Conservation (phyloP, 176 grass and related monocot species). For the Cocos nucifera region DNA sequence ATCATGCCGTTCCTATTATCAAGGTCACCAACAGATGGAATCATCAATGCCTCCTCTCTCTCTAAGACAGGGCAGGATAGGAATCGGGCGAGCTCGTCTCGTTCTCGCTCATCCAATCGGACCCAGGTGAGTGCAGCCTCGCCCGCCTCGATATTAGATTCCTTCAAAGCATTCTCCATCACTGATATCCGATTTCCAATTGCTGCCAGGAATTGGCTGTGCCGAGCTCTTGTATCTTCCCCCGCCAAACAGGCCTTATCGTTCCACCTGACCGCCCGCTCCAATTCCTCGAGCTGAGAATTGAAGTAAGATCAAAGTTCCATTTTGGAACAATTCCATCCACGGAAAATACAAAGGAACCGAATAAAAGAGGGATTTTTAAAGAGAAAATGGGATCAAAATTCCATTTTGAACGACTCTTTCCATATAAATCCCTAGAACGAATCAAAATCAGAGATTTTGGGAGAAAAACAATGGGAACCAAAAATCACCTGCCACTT, state of each 20-base stretch:
- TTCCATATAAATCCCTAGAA: neutral
- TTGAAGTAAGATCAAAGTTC: neutral
- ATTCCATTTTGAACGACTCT: neutral
- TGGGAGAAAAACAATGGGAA: too few relatives aligned
- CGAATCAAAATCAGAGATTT: too few relatives aligned
- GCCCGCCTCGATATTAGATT: constrained; percentile 36
- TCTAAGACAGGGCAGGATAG: constrained; percentile 26
- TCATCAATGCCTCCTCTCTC: constrained; percentile 24
- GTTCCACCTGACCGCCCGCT: constrained; percentile 44
- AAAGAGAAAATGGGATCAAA: neutral
- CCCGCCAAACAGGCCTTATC: constrained; percentile 33
- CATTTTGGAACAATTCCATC: neutral
- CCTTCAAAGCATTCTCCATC: constrained; percentile 61
- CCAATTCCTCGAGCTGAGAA: constrained; percentile 77
- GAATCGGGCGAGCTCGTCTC: constrained; percentile 73
- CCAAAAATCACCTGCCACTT: constrained; percentile 34
- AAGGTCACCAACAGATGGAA: constrained; percentile 27
- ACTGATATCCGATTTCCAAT: constrained; percentile 53
- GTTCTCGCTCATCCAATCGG: constrained; percentile 55
- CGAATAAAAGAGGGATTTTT: too few relatives aligned
- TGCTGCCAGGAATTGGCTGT: constrained; percentile 52
- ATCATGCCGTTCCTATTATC: constrained; percentile 28
- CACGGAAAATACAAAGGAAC: neutral
- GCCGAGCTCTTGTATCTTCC: constrained; percentile 62
- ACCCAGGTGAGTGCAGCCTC: constrained; percentile 43